Percentiles rank a stretch among this genome's conserved stretches.
Conservation (phyloP, 257 asterid genomes). For the Fraxinus anomala region DNA sequence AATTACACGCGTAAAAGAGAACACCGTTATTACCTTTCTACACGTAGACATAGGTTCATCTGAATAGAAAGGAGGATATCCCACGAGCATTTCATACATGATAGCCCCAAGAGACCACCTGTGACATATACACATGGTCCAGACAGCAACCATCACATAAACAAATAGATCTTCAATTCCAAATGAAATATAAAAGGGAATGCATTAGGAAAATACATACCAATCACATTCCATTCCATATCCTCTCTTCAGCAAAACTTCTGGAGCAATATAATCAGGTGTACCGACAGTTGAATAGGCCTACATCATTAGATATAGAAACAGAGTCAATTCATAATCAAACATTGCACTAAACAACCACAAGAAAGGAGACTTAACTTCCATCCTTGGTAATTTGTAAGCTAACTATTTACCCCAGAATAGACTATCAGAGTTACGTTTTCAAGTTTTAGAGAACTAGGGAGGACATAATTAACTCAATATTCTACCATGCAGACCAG, state of each 20-base stretch:
- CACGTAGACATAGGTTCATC: conserved; percentile 98
- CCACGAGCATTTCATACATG: conserved; percentile 98
- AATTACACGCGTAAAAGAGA: neutral
- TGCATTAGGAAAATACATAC: conserved; percentile 41
- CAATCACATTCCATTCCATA: conserved; percentile 99
- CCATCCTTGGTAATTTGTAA: conserved; percentile 5
- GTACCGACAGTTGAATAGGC: conserved; percentile 99
- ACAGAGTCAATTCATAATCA: neutral
- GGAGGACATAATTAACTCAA: conserved; percentile 2
- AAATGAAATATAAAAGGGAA: conserved; percentile 22
- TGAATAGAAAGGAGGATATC: conserved; percentile 96
- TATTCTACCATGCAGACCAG: neutral
- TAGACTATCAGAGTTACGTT: conserved; percentile 5
- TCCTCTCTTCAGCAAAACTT: conserved; percentile 91
- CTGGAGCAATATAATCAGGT: conserved; percentile 98
- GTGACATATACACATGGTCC: conserved; percentile 20
- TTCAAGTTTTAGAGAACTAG: conserved; percentile 17
- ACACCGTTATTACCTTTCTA: conserved; percentile 62
- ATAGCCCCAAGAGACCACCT: conserved; percentile 99
- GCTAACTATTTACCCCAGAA: conserved; percentile 15
- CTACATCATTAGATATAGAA: conserved; percentile 41
- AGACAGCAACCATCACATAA: conserved; percentile 22
- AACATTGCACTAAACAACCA: conserved; percentile 15
- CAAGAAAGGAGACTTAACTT: conserved; percentile 5
- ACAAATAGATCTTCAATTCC: conserved; percentile 15